Base-by-base conservation (phyloP, 345 rosid species). In the Trapa incisa region DNA sequence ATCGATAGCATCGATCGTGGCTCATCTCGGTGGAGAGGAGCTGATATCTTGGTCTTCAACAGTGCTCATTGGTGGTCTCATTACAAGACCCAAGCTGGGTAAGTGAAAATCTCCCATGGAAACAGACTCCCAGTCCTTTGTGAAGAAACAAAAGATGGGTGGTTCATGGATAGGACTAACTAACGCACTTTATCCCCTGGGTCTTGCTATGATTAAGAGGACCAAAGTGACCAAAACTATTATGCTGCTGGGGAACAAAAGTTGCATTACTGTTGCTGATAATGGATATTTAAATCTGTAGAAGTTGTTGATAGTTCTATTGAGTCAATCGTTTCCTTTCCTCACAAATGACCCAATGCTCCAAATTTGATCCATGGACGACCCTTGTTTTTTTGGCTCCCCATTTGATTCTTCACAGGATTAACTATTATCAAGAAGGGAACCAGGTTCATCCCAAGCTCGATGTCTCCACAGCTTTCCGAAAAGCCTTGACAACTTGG, bases 21-120 rank as follows among this genome's bases (percentile, higher is more conserved):
- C 33, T 82, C 99, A 45, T 94, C 97, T 13, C 89, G 82, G 84
- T 94, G 97, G 99, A 86, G 78, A 79, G 91, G 94, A 71, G 97
- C 97, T 70, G 89, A 88, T 80, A 75, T 94, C 65, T 72, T 94
- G 70, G 80, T 94, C 72, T 90, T 94, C 79, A 94, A 94, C 80
- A 82, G 97, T 54, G 99, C 96, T 35, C 97, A 90, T 78, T 94
- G 99, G 99, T 94, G 99, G 99, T 81, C 96, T 47, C 99, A 94
- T 77, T 81, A 74, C 82, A 94, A 94, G 76, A 94, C 99, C 58
- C 87, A 87, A 79, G 82, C 96, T 3, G 99, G 99, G 99, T 93
- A 53, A 78, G 88, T 78, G n/a, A 68, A 61, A 41, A 47, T 48
- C 8, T 6, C 60, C 37, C 61, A n/a, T 32, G 35, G 61, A 13